A percentile compares a stretch with the other conserved stretches of the same genome.
These are phyloP conservation scores for Scytalidium lignicola DNA, from an alignment of 2,329 filamentous ascomycete genomes.

Conservation along the genomic window DNA sequence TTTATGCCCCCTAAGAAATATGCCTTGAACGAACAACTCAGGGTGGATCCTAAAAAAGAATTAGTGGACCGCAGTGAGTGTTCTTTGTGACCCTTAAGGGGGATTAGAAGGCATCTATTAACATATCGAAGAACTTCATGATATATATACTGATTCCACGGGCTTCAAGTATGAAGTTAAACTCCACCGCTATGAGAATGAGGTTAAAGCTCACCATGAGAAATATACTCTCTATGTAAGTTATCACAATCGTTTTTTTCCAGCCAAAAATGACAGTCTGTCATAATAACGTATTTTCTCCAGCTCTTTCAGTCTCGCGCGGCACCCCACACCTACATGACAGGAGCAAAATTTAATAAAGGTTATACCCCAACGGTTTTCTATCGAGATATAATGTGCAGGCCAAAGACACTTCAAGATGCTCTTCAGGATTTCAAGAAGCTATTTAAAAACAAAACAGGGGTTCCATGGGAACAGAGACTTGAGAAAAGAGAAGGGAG, in stretches of 20 bases:
- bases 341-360: conserved; percentile 44
- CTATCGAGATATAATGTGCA: conserved; percentile 29
- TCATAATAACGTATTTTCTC: conserved; percentile 5
- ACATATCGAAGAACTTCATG: conserved; percentile 47
- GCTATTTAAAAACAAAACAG: conserved; percentile 55
- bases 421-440: conserved; percentile 47
- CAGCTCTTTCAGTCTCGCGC: conserved; percentile 65
- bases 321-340: conserved; percentile 55
- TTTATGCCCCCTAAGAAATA: conserved; percentile 11
- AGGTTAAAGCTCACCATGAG: conserved; percentile 45
- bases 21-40: conserved; percentile 10
- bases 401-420: conserved; percentile 35
- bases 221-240: conserved; percentile 56
- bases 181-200: conserved; percentile 48
- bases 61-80: conserved; percentile 47
- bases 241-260: conserved; percentile 6
- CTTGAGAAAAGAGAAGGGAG: conserved; percentile 10
- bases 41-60: conserved; percentile 19
- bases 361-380: conserved; percentile 26
- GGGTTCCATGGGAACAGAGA: conserved; percentile 54
- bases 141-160: conserved; percentile 57
- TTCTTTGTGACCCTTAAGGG: background rate
- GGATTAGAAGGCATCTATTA: background rate
- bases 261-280: background rate
- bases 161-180: conserved; percentile 61